Percentiles rank a stretch among this genome's conserved stretches.
phyloP scores from a whole-genome alignment of 2,329 filamentous ascomycete species.

The Diplodia seriata region DNA sequence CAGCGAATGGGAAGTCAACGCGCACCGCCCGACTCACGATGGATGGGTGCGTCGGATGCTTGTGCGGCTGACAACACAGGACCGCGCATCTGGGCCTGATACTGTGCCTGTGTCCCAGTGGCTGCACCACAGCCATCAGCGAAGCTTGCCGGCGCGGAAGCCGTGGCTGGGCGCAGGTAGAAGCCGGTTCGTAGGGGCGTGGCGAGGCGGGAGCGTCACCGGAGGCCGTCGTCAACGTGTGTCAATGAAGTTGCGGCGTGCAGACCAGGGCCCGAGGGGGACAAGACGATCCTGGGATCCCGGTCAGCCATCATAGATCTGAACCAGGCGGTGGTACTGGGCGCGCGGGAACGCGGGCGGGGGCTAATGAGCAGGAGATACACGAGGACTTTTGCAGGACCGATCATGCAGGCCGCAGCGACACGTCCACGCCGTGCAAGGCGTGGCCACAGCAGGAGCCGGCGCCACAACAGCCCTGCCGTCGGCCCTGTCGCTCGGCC shows the following conservation, averaged over 20 bases:
- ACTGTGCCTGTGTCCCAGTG: constrained; percentile 30
- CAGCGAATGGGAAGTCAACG: constrained; percentile 33
- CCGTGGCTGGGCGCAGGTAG: constrained; percentile 20
- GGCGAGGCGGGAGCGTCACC: constrained; percentile 19
- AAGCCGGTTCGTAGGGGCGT: constrained; percentile 6
- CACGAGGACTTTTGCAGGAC: constrained; percentile 32
- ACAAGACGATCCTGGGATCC: constrained; percentile 26
- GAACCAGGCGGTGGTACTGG: constrained; percentile 26
- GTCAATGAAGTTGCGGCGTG: constrained; percentile 30
- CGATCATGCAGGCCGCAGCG: constrained; percentile 26
- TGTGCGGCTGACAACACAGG: constrained; percentile 17
- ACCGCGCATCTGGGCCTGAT: constrained; percentile 30
- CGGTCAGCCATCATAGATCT: constrained; percentile 30
- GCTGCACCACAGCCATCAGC: constrained; percentile 28
- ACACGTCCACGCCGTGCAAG: constrained; percentile 27
- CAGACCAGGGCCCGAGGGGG: constrained; percentile 24
- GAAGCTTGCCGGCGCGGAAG: constrained; percentile 18
- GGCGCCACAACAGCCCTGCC: constrained; percentile 22
- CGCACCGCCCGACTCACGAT: constrained; percentile 29
- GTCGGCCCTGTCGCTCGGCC: constrained; percentile 6
- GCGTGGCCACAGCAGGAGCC: constrained; percentile 12
- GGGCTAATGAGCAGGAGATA: constrained; percentile 31
- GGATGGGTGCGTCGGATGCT: constrained; percentile 25
- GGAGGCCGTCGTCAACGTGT: constrained; percentile 20
- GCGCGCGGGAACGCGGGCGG: constrained; percentile 24